Evolutionary conservation across 2,329 filamentous ascomycete genomes (phyloP), one percentile per base, ranked within the genome.

Genomic region (Alternaria solani): DNA sequence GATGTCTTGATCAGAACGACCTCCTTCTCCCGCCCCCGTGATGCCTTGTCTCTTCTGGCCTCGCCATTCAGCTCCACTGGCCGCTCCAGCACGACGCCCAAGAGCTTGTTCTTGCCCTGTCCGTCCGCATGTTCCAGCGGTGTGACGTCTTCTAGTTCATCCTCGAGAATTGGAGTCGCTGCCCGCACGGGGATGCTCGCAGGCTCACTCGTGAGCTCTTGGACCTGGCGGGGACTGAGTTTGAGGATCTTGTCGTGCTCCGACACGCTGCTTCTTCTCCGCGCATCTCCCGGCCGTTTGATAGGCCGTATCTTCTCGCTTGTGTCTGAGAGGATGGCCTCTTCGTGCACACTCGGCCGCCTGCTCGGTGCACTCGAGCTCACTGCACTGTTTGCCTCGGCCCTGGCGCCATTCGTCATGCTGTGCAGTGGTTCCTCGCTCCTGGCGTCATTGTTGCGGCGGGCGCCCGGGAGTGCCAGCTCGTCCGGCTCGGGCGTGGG

Each of bases 141-240:
- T 25, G 66, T 62, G 39, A 62, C 67, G 20, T 60, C 63, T 34
- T 75, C 75, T 14, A 66, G 54, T 4, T 67, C 71, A 43, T 79
- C 76, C 57, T 80, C 78, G 5, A 68, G 64, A 20, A 81, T 78
- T 5, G 74, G 76, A 6, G 77, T 71, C 8, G 79, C 78, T 14
- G 80, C 72, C 28, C 82, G 81, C 38, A 85, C 70, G 3, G 85
- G 83, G n/a, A 87, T 79, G 42, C 84, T 86, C 16, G 84, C 79
- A 8, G 85, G 83, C 12, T 85, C 85, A 16, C 81, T 79, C 6
- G 84, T 85, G 42, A 88, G 80, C 44, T 86, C 84, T 42, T 85
- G 81, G 3, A 88, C 83, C 71, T 86, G 81, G 41, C 80, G 81
- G 2, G 83, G 81, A 3, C 85, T 87, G 30, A 87, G 75, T 66